These are phyloP conservation scores for Botryotinia narcissicola DNA, from an alignment of 2,329 filamentous ascomycete species.

Conservation along the genomic window DNA sequence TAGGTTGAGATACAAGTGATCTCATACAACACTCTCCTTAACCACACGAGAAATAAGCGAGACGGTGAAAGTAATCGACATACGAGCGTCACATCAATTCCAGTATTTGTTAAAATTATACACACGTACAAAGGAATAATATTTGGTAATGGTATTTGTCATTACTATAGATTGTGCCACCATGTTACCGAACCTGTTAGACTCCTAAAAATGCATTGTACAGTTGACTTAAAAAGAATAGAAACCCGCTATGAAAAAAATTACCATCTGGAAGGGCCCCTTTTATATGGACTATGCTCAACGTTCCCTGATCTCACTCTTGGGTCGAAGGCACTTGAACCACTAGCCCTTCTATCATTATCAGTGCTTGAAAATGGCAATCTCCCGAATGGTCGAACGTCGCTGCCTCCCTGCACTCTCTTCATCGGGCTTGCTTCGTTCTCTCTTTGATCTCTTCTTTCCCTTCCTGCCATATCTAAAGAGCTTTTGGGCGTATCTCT, in stretches of 20 bases:
- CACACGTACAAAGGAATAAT: not conserved
- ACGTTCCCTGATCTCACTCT: constrained; percentile 24
- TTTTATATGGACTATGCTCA: constrained; percentile 31
- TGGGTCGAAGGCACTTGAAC: constrained; percentile 23
- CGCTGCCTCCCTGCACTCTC: constrained; percentile 28
- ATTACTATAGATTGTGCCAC: not conserved
- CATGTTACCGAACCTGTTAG: not conserved
- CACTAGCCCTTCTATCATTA: constrained; percentile 29
- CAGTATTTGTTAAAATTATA: not conserved
- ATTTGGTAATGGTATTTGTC: not conserved
- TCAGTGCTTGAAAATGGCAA: constrained; percentile 24
- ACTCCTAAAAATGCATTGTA: constrained; percentile 5
- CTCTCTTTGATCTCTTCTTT: constrained; percentile 35
- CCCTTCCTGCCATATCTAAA: constrained; percentile 54
- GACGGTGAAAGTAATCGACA: not conserved
- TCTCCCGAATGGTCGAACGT: constrained; percentile 18
- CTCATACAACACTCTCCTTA: not conserved
- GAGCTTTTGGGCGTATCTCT: constrained; percentile 56
- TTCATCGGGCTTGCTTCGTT: constrained; percentile 35
- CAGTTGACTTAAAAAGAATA: constrained; percentile 1
- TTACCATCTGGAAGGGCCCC: constrained; percentile 33
- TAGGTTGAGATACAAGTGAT: not conserved
- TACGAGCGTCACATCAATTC: not conserved
- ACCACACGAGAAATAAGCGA: constrained; percentile 7
- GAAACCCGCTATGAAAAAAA: not conserved